A percentile compares a stretch with the other conserved stretches of the same genome.
Conservation (phyloP, 2,329 filamentous ascomycete species). For the Venturia effusa region DNA sequence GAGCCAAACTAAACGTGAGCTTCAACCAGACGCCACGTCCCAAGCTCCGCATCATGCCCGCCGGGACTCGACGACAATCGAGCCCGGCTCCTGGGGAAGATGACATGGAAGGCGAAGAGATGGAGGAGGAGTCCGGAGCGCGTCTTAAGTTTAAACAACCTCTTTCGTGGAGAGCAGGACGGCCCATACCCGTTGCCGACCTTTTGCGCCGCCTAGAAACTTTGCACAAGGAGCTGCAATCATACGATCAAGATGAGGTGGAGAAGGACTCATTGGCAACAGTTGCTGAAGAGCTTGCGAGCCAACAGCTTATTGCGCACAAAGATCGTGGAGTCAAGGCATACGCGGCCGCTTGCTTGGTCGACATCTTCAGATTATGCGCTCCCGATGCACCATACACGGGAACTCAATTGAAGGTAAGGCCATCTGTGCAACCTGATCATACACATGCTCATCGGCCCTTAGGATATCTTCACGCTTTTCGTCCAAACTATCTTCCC, state of each 20-base stretch:
- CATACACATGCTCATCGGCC: neutral
- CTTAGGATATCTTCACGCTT: constrained; percentile 81
- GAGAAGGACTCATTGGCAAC: constrained; percentile 73
- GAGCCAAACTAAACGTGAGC: neutral
- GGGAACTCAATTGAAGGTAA: constrained; percentile 76
- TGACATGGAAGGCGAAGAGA: constrained; percentile 5
- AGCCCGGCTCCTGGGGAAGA: neutral
- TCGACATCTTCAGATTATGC: constrained; percentile 85
- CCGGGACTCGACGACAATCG: neutral
- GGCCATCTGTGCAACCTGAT: constrained; percentile 12
- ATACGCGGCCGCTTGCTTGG: constrained; percentile 77
- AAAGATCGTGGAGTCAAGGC: constrained; percentile 91
- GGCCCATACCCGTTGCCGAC: constrained; percentile 73
- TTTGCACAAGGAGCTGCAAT: constrained; percentile 71
- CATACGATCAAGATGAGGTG: constrained; percentile 77
- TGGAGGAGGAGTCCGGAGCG: neutral
- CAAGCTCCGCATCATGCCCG: neutral
- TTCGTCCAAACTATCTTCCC: constrained; percentile 78
- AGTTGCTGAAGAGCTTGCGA: constrained; percentile 75
- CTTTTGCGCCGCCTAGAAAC: constrained; percentile 71
- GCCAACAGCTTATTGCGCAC: constrained; percentile 72
- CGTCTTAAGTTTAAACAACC: constrained; percentile 68
- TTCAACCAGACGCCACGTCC: neutral
- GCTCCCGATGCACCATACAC: constrained; percentile 94
- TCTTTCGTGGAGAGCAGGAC: constrained; percentile 84